phyloP scores from a whole-genome alignment of 78 protist genomes.

The Chrysochromulina parva region DNA sequence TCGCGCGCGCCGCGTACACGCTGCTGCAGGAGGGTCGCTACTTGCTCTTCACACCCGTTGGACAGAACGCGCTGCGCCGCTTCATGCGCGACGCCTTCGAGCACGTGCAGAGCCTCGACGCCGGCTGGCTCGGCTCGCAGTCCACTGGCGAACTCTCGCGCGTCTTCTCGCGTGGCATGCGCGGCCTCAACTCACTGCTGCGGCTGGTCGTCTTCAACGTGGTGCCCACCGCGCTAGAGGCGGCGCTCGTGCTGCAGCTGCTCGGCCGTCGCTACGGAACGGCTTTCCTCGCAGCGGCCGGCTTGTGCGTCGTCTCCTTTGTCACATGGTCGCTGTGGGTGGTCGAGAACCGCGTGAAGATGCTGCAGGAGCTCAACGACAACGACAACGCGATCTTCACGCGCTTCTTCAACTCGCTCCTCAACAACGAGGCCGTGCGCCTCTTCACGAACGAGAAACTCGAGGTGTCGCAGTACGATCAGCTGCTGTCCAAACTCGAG shows the following conservation, averaged over 20 bases:
- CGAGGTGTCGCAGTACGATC: slow-evolving; percentile 16
- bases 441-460: neutral
- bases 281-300: neutral
- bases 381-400: neutral
- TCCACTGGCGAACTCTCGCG: neutral
- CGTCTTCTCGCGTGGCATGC: neutral
- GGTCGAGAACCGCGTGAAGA: neutral
- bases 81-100: neutral
- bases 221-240: neutral
- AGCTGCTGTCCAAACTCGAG: neutral
- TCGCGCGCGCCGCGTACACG: neutral
- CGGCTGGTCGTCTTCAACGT: neutral
- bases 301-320: neutral
- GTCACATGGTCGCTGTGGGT: neutral
- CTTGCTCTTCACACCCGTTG: neutral
- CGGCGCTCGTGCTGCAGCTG: neutral
- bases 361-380: neutral
- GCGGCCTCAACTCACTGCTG: neutral
- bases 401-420: neutral
- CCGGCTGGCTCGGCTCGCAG: neutral
- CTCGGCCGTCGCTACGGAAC: neutral
- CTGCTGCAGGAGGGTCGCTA: neutral
- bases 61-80: slow-evolving; percentile 1
- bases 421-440: neutral
- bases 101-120: neutral